Evolutionary conservation across 2,329 filamentous ascomycete species (phyloP).

Genomic region (Paecilomyces variotii): DNA sequence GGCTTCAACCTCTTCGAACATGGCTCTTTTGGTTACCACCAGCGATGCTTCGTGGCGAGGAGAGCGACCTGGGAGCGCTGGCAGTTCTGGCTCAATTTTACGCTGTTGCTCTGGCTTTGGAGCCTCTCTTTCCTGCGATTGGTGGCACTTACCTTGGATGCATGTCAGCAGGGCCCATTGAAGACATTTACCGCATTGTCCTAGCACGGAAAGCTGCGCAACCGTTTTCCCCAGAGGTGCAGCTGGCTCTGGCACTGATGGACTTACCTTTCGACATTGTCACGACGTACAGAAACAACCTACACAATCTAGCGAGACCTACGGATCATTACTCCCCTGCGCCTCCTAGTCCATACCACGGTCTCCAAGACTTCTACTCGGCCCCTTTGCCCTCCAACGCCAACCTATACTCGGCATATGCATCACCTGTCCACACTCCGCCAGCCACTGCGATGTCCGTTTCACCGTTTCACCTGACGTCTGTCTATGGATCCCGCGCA

Average conservation of each 20-base stretch:
- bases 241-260: slow-evolving; percentile 60
- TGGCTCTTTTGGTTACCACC: slow-evolving; percentile 97
- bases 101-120: slow-evolving; percentile 75
- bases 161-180: slow-evolving; percentile 70
- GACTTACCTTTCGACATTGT: slow-evolving; percentile 64
- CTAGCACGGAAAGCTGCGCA: slow-evolving; percentile 58
- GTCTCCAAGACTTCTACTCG: slow-evolving; percentile 22
- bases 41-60: slow-evolving; percentile 67
- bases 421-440: slow-evolving; percentile 34
- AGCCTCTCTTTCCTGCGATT: slow-evolving; percentile 85
- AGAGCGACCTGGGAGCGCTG: slow-evolving; percentile 67
- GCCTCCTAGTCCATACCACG: slow-evolving; percentile 27
- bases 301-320: slow-evolving; percentile 50
- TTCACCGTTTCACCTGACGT: slow-evolving; percentile 28
- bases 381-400: slow-evolving; percentile 30
- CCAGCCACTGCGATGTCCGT: slow-evolving; percentile 28
- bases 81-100: slow-evolving; percentile 88
- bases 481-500: slow-evolving; percentile 25
- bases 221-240: slow-evolving; percentile 48
- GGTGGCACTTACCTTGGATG: slow-evolving; percentile 81
- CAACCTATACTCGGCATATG: slow-evolving; percentile 31
- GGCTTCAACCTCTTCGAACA: slow-evolving; percentile 76
- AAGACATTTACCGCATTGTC: slow-evolving; percentile 74
- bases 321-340: slow-evolving; percentile 30
- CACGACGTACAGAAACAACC: slow-evolving; percentile 58